A percentile compares a stretch with the other conserved stretches of the same genome.
Conservation (phyloP, 78 protist species). For the Guillardia theta region DNA sequence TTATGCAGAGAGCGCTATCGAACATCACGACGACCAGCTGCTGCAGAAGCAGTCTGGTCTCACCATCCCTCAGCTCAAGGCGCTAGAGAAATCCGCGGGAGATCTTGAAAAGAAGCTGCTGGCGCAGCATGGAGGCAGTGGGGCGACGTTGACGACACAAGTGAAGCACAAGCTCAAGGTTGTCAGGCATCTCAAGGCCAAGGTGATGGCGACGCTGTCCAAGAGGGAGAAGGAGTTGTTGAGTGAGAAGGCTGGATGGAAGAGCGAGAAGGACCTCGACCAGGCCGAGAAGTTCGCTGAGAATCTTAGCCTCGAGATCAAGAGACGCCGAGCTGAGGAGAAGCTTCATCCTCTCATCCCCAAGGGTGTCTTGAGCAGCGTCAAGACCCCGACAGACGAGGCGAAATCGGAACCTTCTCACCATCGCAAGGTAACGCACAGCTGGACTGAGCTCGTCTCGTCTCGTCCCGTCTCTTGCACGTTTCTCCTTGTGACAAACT, state of each 20-base stretch:
- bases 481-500: background rate
- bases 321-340: background rate
- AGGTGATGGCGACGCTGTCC: background rate
- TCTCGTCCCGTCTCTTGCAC: background rate
- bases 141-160: background rate
- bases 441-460: background rate
- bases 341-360: background rate
- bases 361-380: too few species aligned
- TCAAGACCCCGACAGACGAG: too few species aligned
- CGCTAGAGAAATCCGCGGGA: background rate
- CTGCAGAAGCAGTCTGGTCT: background rate
- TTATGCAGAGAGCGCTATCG: background rate
- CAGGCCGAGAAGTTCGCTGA: background rate
- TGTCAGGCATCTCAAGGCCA: background rate
- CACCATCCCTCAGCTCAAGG: background rate
- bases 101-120: background rate
- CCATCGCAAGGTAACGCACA: background rate
- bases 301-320: background rate
- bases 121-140: background rate
- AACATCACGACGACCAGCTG: background rate
- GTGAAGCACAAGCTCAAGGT: background rate
- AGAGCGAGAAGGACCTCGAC: background rate
- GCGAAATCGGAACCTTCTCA: too few species aligned
- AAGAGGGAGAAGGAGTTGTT: background rate
- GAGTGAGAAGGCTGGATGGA: slow-evolving; percentile 3